Evolutionary conservation across 768 basidiomycete species (phyloP).

Genomic region (Podaxis sp.): DNA sequence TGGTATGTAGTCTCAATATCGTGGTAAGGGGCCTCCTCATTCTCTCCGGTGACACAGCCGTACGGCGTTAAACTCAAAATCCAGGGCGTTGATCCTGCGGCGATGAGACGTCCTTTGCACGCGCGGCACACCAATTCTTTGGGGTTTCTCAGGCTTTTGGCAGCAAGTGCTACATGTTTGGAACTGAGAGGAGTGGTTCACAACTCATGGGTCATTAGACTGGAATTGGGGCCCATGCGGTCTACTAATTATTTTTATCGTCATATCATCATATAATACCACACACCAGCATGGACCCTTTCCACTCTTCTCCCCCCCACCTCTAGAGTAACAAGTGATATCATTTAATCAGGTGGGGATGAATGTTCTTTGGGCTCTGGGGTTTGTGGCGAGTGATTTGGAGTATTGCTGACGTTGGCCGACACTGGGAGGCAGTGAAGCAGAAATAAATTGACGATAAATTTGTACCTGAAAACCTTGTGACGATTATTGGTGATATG

Average conservation of each 20-base stretch:
- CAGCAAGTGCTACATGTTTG: neutral
- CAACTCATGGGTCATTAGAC: neutral
- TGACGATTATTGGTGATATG: neutral
- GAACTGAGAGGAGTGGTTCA: neutral
- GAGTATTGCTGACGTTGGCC: neutral
- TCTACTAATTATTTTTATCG: neutral
- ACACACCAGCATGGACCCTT: neutral
- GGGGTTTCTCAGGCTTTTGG: neutral
- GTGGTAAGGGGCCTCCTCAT: neutral
- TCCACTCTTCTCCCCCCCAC: neutral
- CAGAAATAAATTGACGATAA: neutral
- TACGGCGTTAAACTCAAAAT: neutral
- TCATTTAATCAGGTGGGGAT: neutral
- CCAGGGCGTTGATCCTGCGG: conserved; percentile 1
- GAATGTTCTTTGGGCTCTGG: neutral
- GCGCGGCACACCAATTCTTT: neutral
- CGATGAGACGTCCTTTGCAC: neutral
- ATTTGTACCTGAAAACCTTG: neutral
- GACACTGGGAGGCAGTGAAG: neutral
- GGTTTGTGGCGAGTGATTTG: neutral
- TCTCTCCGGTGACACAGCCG: neutral
- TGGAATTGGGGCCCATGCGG: neutral
- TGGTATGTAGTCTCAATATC: neutral
- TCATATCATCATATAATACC: neutral
- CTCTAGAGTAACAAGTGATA: too few species aligned